A percentile compares a stretch with the other conserved stretches of the same genome.
Conservation (phyloP, 306 rosid genomes). For the Styphnolobium japonicum region DNA sequence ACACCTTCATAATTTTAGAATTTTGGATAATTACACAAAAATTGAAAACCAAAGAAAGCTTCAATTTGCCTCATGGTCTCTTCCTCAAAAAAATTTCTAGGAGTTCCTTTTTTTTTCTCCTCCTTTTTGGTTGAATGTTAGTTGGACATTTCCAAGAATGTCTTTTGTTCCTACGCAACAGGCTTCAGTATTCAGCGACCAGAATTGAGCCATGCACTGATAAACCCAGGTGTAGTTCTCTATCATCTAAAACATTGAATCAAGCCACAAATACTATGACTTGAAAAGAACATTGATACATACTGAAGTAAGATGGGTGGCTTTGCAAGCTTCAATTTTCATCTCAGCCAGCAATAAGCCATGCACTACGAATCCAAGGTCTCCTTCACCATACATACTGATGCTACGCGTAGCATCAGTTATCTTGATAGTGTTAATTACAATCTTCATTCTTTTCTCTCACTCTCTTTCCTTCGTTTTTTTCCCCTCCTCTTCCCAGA, state of each 20-base stretch:
- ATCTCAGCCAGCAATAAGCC: background rate
- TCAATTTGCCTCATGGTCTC: background rate
- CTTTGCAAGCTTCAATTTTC: background rate
- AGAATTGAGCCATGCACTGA: conserved; percentile 3
- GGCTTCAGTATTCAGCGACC: background rate
- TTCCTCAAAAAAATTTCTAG: background rate
- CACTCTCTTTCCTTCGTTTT: background rate
- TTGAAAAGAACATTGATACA: background rate
- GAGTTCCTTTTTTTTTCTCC: background rate
- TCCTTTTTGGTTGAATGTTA: background rate
- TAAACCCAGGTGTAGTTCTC: background rate
- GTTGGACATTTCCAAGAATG: background rate
- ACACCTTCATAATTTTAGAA: background rate
- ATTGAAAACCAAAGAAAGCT: background rate
- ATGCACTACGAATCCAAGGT: background rate
- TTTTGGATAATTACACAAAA: background rate
- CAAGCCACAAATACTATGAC: background rate
- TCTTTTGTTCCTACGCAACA: background rate
- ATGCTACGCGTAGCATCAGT: background rate
- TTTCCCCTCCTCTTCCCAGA: background rate
- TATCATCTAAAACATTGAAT: background rate
- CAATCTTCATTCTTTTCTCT: background rate
- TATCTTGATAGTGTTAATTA: background rate
- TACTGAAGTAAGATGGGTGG: background rate
- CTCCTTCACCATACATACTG: background rate